Base-by-base conservation (phyloP, 2,329 filamentous ascomycete species). In the Sarocladium kiliense region DNA sequence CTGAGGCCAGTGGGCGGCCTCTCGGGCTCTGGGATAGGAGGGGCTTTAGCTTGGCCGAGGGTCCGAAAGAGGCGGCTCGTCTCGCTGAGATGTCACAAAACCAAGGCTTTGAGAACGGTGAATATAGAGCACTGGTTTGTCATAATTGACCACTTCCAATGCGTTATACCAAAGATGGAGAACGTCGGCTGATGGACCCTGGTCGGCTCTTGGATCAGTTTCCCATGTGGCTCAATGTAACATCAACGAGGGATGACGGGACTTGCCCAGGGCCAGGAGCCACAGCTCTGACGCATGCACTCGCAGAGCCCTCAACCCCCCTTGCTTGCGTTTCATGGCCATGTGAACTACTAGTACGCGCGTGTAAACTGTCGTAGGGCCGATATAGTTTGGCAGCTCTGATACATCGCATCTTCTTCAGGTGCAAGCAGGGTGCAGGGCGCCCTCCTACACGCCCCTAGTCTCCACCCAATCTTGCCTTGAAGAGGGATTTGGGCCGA, bases 401-500 rank as follows among this genome's bases (percentile, higher is more conserved):
- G 36, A 39, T 19, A 39, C 36, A 44, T 44, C 21, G 7, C 41
- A 44, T 10, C 41, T 44, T n/a, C 36, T n/a, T 39, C n/a, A 19
- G 12, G 7, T n/a, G 36, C 18, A 39, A 5, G 30, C 36, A 39
- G 5, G 36, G n/a, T 10, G 36, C 7, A 19, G 36, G 5, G 9
- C 12, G 36, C 18, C 18, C 12, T 39, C 36, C 12, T 16, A n/a
- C 36, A 39, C 36, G 36, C 36, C 36, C 36, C 36, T 16, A 16
- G 12, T 25, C 44, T 19, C 44, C 44, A 49, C 44, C 14, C 11
- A n/a, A 32, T 16, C 44, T 49, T 49, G 44, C 25, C 44, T 49
- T 32, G 44, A 49, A 49, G 25, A 32, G 26, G 44, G 44, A 27
- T 44, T 25, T 49, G 44, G 44, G 44, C 44, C 44, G 44, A 32